Evolutionary conservation across 2,329 filamentous ascomycete genomes (phyloP).

Genomic region (Cyphellophora europaea): DNA sequence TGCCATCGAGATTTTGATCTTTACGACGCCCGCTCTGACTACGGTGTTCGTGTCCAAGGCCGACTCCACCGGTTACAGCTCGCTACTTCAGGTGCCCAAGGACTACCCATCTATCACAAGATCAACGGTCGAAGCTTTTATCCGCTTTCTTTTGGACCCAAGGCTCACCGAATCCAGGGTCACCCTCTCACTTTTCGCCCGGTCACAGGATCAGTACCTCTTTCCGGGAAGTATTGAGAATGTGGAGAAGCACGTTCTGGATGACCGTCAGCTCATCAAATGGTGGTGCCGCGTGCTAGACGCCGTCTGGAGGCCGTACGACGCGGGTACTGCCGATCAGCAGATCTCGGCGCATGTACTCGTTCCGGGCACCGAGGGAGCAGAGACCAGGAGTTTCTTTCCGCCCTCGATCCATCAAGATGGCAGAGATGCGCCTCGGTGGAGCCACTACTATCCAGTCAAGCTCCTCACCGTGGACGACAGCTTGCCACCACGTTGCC

Average conservation of each 20-base stretch:
- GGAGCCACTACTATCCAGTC: constrained; percentile 58
- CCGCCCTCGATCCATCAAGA: constrained; percentile 43
- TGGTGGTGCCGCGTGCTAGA: constrained; percentile 94
- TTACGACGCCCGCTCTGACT: constrained; percentile 68
- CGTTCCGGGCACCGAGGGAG: constrained; percentile 75
- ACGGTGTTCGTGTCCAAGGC: constrained; percentile 95
- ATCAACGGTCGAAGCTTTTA: constrained; percentile 62
- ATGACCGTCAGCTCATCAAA: constrained; percentile 79
- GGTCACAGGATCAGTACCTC: constrained; percentile 86
- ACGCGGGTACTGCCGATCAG: constrained; percentile 1
- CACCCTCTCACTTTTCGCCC: constrained; percentile 81
- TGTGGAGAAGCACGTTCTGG: constrained; percentile 75
- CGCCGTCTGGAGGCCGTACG: constrained; percentile 48
- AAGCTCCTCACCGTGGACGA: constrained; percentile 54
- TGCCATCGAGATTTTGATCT: constrained; percentile 80
- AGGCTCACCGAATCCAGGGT: constrained; percentile 45
- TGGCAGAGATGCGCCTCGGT: constrained; percentile 29
- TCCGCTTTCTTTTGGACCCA: constrained; percentile 60
- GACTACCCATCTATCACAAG: constrained; percentile 58
- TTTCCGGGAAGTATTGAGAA: constrained; percentile 90
- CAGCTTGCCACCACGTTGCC: constrained; percentile 61
- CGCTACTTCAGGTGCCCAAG: constrained; percentile 53
- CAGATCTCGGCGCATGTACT: constrained; percentile 60
- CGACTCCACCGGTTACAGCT: constrained; percentile 84
- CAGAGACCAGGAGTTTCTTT: constrained; percentile 71